Percentiles rank a stretch among this genome's conserved stretches.
These are phyloP conservation scores for Scheffersomyces quercinus DNA, from an alignment of 1,139 yeast species.

Conservation along the genomic window DNA sequence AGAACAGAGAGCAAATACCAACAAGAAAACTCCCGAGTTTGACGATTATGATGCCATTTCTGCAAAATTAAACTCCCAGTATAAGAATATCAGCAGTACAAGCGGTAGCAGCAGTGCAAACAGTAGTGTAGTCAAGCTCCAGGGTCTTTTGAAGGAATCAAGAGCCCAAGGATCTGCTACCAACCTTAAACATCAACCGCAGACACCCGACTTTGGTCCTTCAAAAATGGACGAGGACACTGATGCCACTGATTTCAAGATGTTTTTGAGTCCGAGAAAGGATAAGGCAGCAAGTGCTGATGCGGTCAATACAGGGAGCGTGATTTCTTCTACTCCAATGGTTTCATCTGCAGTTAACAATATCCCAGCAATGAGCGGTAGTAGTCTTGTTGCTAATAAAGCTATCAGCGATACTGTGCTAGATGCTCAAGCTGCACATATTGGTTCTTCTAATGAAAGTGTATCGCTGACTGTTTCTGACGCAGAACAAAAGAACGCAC, in stretches of 20 bases:
- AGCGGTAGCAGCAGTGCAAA: background rate
- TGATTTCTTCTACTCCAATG: background rate
- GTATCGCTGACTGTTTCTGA: background rate
- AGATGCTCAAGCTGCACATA: background rate
- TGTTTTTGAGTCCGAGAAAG: background rate
- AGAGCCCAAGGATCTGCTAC: background rate
- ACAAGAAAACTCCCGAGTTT: slow-evolving; percentile 39
- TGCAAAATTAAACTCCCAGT: slow-evolving; percentile 61
- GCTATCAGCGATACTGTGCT: background rate
- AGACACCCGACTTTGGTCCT: background rate
- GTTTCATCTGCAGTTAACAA: background rate
- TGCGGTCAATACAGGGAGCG: background rate
- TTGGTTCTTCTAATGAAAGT: background rate
- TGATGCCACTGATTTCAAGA: background rate
- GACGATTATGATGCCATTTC: slow-evolving; percentile 60
- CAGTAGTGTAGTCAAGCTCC: background rate
- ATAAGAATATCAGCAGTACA: slow-evolving; percentile 22
- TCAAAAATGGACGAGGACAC: background rate
- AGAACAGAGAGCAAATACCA: slow-evolving; percentile 2
- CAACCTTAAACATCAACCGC: background rate
- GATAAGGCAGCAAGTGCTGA: background rate
- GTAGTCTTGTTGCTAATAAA: background rate
- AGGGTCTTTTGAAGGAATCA: background rate
- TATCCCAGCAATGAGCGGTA: background rate
- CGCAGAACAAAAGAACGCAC: slow-evolving; percentile 21